Evolutionary conservation across 2,329 filamentous ascomycete species (phyloP).

Genomic region (Botrytis tulipae): DNA sequence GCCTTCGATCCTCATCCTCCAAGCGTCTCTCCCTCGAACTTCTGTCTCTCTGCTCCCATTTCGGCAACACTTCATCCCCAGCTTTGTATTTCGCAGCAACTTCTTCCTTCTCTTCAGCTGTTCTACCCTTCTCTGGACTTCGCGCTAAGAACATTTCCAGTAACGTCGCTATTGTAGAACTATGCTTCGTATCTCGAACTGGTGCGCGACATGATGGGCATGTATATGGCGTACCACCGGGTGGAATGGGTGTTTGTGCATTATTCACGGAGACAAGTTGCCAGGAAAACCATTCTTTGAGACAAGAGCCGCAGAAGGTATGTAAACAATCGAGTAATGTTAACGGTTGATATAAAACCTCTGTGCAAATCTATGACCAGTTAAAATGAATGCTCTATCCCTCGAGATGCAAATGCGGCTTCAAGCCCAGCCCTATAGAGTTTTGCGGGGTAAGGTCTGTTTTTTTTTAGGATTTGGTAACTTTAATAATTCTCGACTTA

Average conservation of each 20-base stretch:
- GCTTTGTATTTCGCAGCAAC: constrained; percentile 74
- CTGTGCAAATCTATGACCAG: constrained; percentile 79
- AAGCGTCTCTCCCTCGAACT: constrained; percentile 52
- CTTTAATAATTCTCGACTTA: constrained; percentile 50
- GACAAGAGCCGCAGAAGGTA: constrained; percentile 91
- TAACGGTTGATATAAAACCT: constrained; percentile 85
- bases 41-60: constrained; percentile 50
- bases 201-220: constrained; percentile 88
- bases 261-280: constrained; percentile 47
- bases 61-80: constrained; percentile 77
- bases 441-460: constrained; percentile 11
- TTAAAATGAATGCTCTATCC: not conserved
- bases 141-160: constrained; percentile 83
- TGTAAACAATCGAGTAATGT: constrained; percentile 91
- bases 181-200: constrained; percentile 83
- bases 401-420: not conserved
- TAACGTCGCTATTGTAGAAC: constrained; percentile 85
- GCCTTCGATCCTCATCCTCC: constrained; percentile 43
- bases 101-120: constrained; percentile 70
- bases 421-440: not conserved
- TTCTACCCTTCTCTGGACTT: constrained; percentile 72
- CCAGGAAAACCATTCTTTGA: constrained; percentile 93
- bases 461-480: constrained; percentile 14
- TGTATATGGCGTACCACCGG: constrained; percentile 58
- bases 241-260: constrained; percentile 29